Conservation (phyloP, 2,329 filamentous ascomycete species). For the Lizonia empirigonia region DNA sequence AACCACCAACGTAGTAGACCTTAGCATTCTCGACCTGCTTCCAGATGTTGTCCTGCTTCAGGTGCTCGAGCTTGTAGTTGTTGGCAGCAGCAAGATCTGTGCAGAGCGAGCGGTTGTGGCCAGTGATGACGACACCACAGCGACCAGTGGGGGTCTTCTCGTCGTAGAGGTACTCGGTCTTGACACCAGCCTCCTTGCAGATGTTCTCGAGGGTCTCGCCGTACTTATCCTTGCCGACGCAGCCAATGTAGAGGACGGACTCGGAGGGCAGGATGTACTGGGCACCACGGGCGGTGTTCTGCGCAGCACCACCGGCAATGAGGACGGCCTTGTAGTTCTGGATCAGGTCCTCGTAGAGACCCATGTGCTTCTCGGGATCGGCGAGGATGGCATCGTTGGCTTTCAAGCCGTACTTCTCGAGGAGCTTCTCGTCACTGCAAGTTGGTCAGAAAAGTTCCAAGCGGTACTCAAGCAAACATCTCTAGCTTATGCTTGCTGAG, state of each 20-base stretch:
- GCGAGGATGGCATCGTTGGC: slow-evolving; percentile 97
- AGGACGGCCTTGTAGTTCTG: slow-evolving; percentile 91
- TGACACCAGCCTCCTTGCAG: slow-evolving; percentile 84
- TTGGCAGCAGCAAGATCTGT: slow-evolving; percentile 97
- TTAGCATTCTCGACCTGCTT: slow-evolving; percentile 85
- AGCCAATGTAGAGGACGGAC: slow-evolving; percentile 91
- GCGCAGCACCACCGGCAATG: slow-evolving; percentile 93
- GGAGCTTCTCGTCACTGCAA: slow-evolving; percentile 76
- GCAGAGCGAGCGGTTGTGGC: slow-evolving; percentile 91
- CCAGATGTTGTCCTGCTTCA: slow-evolving; percentile 93
- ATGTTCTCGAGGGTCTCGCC: slow-evolving; percentile 85
- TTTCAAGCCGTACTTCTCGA: slow-evolving; percentile 93
- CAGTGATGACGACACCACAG: slow-evolving; percentile 96
- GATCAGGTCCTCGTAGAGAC: slow-evolving; percentile 90
- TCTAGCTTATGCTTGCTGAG: not conserved
- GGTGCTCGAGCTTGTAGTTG: slow-evolving; percentile 92
- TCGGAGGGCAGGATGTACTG: slow-evolving; percentile 91
- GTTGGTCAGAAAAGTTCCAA: slow-evolving; percentile 29
- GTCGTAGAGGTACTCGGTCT: slow-evolving; percentile 94
- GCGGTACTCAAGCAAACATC: slow-evolving; percentile 17
- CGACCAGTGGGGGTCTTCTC: slow-evolving; percentile 83
- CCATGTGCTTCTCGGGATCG: slow-evolving; percentile 80
- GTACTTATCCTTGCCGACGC: slow-evolving; percentile 95
- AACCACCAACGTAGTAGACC: slow-evolving; percentile 92
- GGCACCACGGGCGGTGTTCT: slow-evolving; percentile 95